Evolutionary conservation across 2,329 filamentous ascomycete species (phyloP), one percentile per base, ranked within the genome.

Genomic region (Cladobotryum mycophilum): DNA sequence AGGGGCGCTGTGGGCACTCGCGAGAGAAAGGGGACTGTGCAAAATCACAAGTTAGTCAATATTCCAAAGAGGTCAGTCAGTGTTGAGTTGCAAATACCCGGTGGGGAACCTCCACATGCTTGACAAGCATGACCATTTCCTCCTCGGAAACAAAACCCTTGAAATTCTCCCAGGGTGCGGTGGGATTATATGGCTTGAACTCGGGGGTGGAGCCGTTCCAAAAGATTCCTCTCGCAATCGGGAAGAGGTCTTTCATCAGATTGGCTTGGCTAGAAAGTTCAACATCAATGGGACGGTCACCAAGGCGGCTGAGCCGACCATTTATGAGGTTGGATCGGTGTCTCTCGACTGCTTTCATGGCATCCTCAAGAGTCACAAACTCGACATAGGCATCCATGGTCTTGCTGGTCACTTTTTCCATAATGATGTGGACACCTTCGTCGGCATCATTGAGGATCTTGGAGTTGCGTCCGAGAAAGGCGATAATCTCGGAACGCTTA

Each of bases 211-310:
- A 61, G 1, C 75, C 75, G 14, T 72, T 62, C 82, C 82, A 86
- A 22, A 68, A 59, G 7, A 85, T 69, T 9, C 81, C 81, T 34
- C 68, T 68, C 4, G 80, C 77, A 38, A 74, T 71, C 0, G 82
- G 81, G 58, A 85, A 86, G 15, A 86, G 64, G n/a, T 80, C 76
- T 55, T 69, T 71, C 81, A 85, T 84, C 14, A 86, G 68, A 5
- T 67, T 67, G 0, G 69, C 71, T 58, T 82, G 79, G 55, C 74
- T 78, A 0, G 80, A 79, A 2, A 84, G 61, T 54, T 78, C 73
- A 8, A 85, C 65, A 2, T 80, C 76, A 20, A 85, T 73, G 14
- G 75, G 71, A 1, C 82, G 79, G 43, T 78, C 74, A 0, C 81
- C 81, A 5, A 86, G 69, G 25, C 77, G 77, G 41, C 68, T 67